Conservation (phyloP, 2,329 filamentous ascomycete species). For the Colletotrichum sp. region DNA sequence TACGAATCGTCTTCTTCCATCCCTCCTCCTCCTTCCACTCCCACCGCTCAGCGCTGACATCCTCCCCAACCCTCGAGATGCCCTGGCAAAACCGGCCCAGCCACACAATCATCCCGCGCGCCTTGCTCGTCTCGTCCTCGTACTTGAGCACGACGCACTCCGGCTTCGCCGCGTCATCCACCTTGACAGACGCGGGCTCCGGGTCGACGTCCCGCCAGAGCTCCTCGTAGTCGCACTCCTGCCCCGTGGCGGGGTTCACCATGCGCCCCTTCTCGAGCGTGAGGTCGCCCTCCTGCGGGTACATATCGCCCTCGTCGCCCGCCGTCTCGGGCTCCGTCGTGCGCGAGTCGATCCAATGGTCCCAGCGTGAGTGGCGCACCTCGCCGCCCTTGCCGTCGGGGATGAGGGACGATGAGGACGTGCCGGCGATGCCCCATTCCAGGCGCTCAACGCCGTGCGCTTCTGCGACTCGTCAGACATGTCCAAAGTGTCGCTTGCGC, state of each 20-base stretch:
- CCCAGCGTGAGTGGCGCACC: constrained; percentile 50
- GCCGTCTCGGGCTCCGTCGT: constrained; percentile 39
- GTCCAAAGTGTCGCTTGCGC: not conserved
- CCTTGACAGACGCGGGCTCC: not conserved
- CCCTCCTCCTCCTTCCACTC: constrained; percentile 37
- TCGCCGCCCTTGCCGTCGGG: constrained; percentile 28
- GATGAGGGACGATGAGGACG: constrained; percentile 41
- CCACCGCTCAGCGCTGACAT: constrained; percentile 61
- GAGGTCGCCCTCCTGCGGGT: constrained; percentile 41
- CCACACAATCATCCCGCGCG: constrained; percentile 56
- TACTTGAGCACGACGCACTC: constrained; percentile 46
- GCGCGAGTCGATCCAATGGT: constrained; percentile 66
- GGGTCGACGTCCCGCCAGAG: constrained; percentile 61
- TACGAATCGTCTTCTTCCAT: constrained; percentile 41
- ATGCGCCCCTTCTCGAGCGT: constrained; percentile 65
- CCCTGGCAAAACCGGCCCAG: constrained; percentile 63
- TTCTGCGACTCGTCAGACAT: not conserved
- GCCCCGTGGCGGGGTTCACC: constrained; percentile 60
- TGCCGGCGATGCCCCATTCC: constrained; percentile 71
- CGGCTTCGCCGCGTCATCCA: constrained; percentile 16
- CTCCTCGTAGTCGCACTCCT: constrained; percentile 66
- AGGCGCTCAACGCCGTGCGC: constrained; percentile 36
- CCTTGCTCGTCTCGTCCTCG: constrained; percentile 32
- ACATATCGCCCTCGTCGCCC: constrained; percentile 63
- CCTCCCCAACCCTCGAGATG: constrained; percentile 49